Evolutionary conservation across 768 basidiomycete species (phyloP), one percentile per base, ranked within the genome.

Genomic region (Glaciozyma antarctica): DNA sequence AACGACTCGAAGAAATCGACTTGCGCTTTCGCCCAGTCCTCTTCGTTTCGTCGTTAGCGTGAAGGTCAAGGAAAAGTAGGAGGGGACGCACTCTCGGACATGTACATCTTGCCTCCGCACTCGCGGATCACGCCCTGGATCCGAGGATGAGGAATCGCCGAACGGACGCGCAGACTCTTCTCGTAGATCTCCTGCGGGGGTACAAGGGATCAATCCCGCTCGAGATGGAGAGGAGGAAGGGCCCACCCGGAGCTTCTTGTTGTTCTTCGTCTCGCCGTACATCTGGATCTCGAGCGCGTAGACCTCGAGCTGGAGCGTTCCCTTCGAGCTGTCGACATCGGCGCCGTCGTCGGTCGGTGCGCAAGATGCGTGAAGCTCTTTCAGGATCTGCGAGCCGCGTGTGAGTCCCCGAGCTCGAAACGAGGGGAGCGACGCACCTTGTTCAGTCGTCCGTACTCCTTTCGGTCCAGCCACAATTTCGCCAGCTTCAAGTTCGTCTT

Each of bases 31-130:
- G 88, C 87, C 93, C 94, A 99, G 79, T 95, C 89, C 63, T 88
- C 90, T 92, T 74, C 15, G 26, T 1, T 48, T 26, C 19, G 53
- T 16, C 55, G 24, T n/a, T 9, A 24, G 8, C 19, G 57, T 19
- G 58, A 30, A 47, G 8, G n/a, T 63, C n/a, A 69, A 53, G 32
- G 26, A 32, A 30, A 26, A 9, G 24, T 12, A 38, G 55, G 22
- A 28, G n/a, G 72, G 16, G 48, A 74, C 85, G 73, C 77, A 87
- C 94, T 88, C 81, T 98, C 95, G 64, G 90, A 91, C 95, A 99
- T 98, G 93, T 95, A 98, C 95, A 99, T 99, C 79, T 99, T 99
- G 3, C 95, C 95, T 21, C 95, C 95, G 71, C 94, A 98, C 77
- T 99, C 95, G 75, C 93, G 90, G 78, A 99, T 98, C 59, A 98